A percentile compares a stretch with the other conserved stretches of the same genome.
These are phyloP conservation scores for Avena atlantica DNA, from an alignment of 176 grass and related monocot species.

Conservation along the genomic window DNA sequence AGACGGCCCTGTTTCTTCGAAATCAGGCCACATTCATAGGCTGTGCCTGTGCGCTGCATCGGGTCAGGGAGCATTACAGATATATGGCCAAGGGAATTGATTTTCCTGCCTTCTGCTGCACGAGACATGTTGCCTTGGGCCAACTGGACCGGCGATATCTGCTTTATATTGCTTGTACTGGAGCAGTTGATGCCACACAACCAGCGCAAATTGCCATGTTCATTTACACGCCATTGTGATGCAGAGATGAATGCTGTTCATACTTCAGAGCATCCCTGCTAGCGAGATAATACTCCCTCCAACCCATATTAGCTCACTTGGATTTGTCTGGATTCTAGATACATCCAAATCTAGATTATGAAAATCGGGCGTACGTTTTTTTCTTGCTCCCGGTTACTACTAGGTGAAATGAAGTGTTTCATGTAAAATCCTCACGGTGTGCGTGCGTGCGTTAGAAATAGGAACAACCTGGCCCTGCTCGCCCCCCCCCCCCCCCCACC, in stretches of 20 bases:
- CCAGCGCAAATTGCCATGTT: constrained; percentile 13
- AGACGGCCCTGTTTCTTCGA: not conserved
- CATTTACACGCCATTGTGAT: not conserved
- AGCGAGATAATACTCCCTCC: no score
- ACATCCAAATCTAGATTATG: no score
- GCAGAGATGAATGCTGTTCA: not conserved
- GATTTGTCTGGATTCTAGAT: no score
- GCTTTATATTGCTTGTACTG: not conserved
- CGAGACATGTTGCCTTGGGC: not conserved
- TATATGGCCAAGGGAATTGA: not conserved
- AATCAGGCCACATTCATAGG: not conserved
- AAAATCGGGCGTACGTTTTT: not conserved
- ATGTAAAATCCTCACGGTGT: no score
- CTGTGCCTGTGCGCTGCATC: not conserved
- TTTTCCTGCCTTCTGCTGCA: not conserved
- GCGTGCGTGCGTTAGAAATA: no score
- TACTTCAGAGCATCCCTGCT: not conserved
- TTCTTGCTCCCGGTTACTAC: not conserved
- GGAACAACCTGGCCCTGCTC: no score
- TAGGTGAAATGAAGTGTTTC: no score
- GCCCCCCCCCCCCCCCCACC: no score
- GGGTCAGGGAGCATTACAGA: not conserved
- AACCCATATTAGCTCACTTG: no score
- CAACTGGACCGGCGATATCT: not conserved
- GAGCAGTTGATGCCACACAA: not conserved